Percentiles rank a stretch among this genome's conserved stretches.
Evolutionary conservation across 768 basidiomycete species (phyloP).

Genomic region (Trametes sanguinea): DNA sequence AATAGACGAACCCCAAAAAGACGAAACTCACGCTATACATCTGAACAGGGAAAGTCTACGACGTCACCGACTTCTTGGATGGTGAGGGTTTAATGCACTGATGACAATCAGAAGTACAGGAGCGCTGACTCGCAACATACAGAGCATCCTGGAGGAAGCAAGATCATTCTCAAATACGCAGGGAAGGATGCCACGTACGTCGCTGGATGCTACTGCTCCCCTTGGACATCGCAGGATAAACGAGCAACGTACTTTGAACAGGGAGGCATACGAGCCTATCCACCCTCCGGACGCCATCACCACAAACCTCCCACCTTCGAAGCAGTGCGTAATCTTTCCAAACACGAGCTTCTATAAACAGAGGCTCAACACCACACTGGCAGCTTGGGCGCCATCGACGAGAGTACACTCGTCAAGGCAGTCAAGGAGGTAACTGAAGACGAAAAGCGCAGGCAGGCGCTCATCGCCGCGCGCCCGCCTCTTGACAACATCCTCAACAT

Average conservation of each 20-base stretch:
- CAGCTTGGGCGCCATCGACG: constrained; percentile 71
- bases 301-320: constrained; percentile 75
- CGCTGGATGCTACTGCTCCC: background rate
- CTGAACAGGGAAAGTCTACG: constrained; percentile 39
- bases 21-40: background rate
- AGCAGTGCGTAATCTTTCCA: constrained; percentile 47
- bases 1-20: constrained; percentile 30
- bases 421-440: constrained; percentile 65
- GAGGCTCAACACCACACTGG: background rate
- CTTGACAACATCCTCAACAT: constrained; percentile 82
- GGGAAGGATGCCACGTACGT: constrained; percentile 52
- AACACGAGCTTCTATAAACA: background rate
- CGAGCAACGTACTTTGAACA: constrained; percentile 6
- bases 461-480: constrained; percentile 64
- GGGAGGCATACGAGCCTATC: constrained; percentile 79
- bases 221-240: background rate
- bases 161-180: constrained; percentile 55
- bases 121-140: background rate
- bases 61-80: constrained; percentile 41
- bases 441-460: constrained; percentile 68
- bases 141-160: constrained; percentile 31
- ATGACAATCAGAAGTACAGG: background rate
- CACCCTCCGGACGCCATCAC: constrained; percentile 86
- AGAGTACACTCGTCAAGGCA: constrained; percentile 60
- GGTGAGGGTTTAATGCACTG: constrained; percentile 20